Percentiles rank a stretch among this genome's conserved stretches.
Conservation (phyloP, 73 alveolate species). For the Symbiodinium pilosum region DNA sequence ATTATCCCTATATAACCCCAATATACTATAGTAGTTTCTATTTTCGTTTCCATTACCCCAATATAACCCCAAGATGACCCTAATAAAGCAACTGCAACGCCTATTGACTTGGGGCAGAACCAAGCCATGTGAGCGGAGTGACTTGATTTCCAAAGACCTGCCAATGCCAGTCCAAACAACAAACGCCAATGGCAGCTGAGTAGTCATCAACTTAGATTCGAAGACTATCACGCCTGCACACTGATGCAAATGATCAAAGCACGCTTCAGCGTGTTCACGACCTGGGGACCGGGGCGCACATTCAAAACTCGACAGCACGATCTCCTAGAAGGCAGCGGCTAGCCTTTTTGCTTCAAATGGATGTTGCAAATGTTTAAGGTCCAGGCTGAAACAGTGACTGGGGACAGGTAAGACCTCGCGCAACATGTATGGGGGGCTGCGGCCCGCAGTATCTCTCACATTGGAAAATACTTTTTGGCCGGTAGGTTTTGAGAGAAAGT, state of each 20-base stretch:
- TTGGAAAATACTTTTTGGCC: too few species aligned
- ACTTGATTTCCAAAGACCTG: conserved; percentile 57
- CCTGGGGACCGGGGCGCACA: not conserved
- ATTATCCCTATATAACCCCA: too few species aligned
- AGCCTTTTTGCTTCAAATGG: not conserved
- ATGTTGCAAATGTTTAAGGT: not conserved
- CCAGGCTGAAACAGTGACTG: conserved; percentile 61
- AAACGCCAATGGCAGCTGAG: too few species aligned
- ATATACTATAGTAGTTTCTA: too few species aligned
- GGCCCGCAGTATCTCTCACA: too few species aligned
- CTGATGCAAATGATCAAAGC: conserved; percentile 91
- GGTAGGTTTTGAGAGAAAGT: too few species aligned
- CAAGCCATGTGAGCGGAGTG: conserved; percentile 37
- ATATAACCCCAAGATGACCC: too few species aligned
- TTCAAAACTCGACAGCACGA: too few species aligned
- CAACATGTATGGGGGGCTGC: too few species aligned
- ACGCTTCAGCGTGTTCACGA: conserved; percentile 84
- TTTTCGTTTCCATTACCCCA: too few species aligned
- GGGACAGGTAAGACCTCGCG: conserved; percentile 65
- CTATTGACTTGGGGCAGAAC: not conserved
- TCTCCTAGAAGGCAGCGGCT: not conserved
- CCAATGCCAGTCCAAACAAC: too few species aligned
- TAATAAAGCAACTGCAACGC: not conserved
- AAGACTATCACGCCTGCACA: conserved; percentile 30
- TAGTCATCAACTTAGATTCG: not conserved